Evolutionary conservation across 2,329 filamentous ascomycete species (phyloP).

Genomic region (Fusarium dimerum): DNA sequence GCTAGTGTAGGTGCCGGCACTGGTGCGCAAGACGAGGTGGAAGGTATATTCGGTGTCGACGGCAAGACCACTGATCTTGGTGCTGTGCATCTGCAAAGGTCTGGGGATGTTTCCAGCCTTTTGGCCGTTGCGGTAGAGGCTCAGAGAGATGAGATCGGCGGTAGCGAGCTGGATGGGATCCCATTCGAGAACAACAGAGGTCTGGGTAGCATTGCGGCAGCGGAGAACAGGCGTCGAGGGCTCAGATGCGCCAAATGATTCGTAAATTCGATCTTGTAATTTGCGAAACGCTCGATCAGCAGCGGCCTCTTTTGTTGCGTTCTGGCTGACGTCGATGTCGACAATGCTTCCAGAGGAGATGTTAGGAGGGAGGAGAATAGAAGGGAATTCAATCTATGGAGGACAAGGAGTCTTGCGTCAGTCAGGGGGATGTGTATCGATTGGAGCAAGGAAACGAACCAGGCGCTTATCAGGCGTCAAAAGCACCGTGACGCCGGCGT

Average conservation of each 20-base stretch:
- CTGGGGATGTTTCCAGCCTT: constrained; percentile 95
- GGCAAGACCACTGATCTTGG: constrained; percentile 95
- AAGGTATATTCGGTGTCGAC: constrained; percentile 96
- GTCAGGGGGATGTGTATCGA: constrained; percentile 1
- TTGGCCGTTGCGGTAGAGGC: constrained; percentile 91
- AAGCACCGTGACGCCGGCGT: constrained; percentile 95
- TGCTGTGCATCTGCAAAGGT: constrained; percentile 84
- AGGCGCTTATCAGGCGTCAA: constrained; percentile 96
- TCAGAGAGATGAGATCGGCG: constrained; percentile 84
- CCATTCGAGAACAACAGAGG: constrained; percentile 98
- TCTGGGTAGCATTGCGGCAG: constrained; percentile 96
- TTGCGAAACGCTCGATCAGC: constrained; percentile 75
- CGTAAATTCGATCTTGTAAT: constrained; percentile 87
- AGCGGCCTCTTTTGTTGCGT: constrained; percentile 73
- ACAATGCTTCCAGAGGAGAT: constrained; percentile 97
- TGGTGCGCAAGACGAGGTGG: constrained; percentile 87
- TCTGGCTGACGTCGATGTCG: constrained; percentile 93
- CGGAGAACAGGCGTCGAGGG: constrained; percentile 78
- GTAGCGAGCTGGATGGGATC: constrained; percentile 92
- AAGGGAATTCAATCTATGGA: constrained; percentile 92
- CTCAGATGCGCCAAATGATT: constrained; percentile 78
- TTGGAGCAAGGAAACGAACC: constrained; percentile 54
- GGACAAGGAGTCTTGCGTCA: constrained; percentile 18
- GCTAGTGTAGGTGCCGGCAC: constrained; percentile 81
- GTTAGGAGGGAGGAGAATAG: constrained; percentile 91